These are phyloP conservation scores for Blumeriella jaapii DNA, from an alignment of 2,329 filamentous ascomycete genomes.

Conservation along the genomic window DNA sequence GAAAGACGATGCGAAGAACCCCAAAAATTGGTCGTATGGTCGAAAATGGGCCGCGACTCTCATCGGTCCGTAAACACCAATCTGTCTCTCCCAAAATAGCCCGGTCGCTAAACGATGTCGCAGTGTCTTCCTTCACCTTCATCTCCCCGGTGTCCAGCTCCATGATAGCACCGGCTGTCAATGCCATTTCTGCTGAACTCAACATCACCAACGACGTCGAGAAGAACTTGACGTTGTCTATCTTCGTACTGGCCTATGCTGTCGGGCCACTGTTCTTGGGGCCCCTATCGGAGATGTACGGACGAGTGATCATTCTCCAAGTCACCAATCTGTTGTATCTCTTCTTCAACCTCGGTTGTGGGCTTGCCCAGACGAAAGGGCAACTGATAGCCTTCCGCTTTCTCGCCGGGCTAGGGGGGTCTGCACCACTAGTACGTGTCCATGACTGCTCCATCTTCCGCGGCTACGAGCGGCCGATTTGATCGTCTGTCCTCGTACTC, in stretches of 20 bases:
- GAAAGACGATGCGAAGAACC: conserved; percentile 20
- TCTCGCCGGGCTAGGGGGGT: conserved; percentile 37
- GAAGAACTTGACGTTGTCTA: conserved; percentile 36
- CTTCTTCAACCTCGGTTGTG: conserved; percentile 41
- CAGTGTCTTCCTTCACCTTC: conserved; percentile 37
- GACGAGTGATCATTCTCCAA: conserved; percentile 33
- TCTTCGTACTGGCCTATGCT: conserved; percentile 35
- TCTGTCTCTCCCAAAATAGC: too few species aligned
- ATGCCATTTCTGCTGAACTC: conserved; percentile 41
- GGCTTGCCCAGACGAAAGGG: conserved; percentile 33
- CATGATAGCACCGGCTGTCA: conserved; percentile 42
- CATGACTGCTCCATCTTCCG: not conserved
- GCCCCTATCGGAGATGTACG: conserved; percentile 42
- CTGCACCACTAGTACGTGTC: conserved; percentile 28
- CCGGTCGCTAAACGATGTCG: too few species aligned
- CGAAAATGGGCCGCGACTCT: conserved; percentile 39
- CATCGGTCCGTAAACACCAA: conserved; percentile 23
- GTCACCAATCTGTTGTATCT: conserved; percentile 39
- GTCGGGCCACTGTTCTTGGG: conserved; percentile 46
- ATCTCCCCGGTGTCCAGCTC: conserved; percentile 40
- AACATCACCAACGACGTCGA: conserved; percentile 35
- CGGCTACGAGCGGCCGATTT: too few species aligned
- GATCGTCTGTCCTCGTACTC: too few species aligned
- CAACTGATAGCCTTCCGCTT: conserved; percentile 36
- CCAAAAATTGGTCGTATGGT: conserved; percentile 20